Evolutionary conservation across 305 asterid species (phyloP).

Genomic region (Fraxinus platypoda): DNA sequence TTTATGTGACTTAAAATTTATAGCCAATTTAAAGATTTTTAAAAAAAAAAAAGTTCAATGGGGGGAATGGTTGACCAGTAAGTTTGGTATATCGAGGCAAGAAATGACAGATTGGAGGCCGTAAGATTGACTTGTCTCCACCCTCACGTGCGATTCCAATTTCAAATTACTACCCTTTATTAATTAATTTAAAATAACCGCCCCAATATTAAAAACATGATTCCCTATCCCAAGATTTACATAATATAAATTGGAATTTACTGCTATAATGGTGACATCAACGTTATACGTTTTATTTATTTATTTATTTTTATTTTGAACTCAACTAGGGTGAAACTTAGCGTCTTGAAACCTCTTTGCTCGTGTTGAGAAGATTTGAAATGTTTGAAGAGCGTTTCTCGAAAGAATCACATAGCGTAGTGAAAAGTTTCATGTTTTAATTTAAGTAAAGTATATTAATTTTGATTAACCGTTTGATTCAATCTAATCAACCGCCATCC

Average conservation of each 20-base stretch:
- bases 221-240: neutral
- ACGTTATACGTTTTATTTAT: neutral
- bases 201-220: neutral
- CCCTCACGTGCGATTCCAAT: conserved; percentile 55
- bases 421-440: neutral
- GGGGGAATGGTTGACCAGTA: conserved; percentile 43
- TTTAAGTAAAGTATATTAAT: too few relatives aligned
- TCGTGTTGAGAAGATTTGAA: too few relatives aligned
- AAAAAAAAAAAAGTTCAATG: conserved; percentile 10
- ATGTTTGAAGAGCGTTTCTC: neutral
- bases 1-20: neutral
- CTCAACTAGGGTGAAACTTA: neutral
- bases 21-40: neutral
- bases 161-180: neutral
- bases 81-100: conserved; percentile 26
- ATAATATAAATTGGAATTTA: neutral
- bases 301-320: neutral
- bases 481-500: neutral
- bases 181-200: conserved; percentile 17
- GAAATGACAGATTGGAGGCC: conserved; percentile 40
- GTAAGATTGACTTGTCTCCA: conserved; percentile 39
- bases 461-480: neutral
- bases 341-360: neutral
- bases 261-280: neutral
- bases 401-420: too few relatives aligned